Conservation (phyloP, 2,329 filamentous ascomycete genomes). For the Coleophoma eucalyptorum region DNA sequence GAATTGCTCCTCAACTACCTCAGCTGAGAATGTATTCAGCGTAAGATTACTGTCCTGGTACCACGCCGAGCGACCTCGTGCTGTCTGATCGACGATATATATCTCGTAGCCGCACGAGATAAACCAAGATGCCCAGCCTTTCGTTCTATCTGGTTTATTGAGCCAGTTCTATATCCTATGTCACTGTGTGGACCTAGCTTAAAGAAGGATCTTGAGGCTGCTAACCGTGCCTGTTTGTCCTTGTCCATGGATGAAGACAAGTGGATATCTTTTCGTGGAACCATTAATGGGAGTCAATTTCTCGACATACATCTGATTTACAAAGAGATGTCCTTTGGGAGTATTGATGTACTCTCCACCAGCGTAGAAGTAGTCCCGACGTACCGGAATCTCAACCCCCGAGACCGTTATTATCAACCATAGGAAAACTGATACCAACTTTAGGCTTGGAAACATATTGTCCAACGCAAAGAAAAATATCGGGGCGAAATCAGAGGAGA, state of each 20-base stretch:
- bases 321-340: conserved; percentile 6
- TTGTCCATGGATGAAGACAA: conserved; percentile 21
- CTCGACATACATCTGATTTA: conserved; percentile 51
- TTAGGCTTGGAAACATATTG: too few species aligned
- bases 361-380: conserved; percentile 19
- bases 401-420: background rate
- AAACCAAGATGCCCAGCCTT: conserved; percentile 44
- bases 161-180: conserved; percentile 32
- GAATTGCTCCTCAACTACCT: conserved; percentile 20
- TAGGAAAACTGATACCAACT: background rate
- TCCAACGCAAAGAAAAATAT: too few species aligned
- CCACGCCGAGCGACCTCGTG: conserved; percentile 16
- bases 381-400: conserved; percentile 1
- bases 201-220: background rate
- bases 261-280: conserved; percentile 11
- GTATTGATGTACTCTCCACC: conserved; percentile 19
- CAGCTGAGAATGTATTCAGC: conserved; percentile 9
- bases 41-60: conserved; percentile 11
- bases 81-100: conserved; percentile 33
- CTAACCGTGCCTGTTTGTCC: conserved; percentile 22
- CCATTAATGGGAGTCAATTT: conserved; percentile 31
- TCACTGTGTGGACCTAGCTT: background rate
- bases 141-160: conserved; percentile 41
- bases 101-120: conserved; percentile 39
- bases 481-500: too few species aligned